Percentiles rank a stretch among this genome's conserved stretches.
Conservation (phyloP, 108 stramenopile genomes). For the Epipyxis sp. region DNA sequence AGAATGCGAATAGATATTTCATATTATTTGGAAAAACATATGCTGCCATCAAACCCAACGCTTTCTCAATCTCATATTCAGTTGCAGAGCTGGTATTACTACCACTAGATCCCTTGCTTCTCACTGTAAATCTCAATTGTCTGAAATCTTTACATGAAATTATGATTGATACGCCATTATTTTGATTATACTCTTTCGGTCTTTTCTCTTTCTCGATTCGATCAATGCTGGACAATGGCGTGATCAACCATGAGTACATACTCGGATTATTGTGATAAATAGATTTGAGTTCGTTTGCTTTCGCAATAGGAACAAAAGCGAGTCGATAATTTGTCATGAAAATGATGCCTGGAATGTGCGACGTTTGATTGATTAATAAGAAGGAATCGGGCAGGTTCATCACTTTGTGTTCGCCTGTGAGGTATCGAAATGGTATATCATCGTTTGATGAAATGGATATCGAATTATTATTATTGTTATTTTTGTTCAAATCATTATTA, state of each 20-base stretch:
- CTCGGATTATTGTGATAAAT: neutral
- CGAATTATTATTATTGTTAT: no score
- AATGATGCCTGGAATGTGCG: neutral
- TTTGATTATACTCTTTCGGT: neutral
- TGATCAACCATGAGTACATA: neutral
- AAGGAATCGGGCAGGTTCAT: neutral
- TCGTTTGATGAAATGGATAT: neutral
- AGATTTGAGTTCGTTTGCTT: neutral
- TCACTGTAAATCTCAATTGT: neutral
- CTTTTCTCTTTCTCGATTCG: slow-evolving; percentile 15
- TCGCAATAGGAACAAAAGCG: slow-evolving; percentile 5
- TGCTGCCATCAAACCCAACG: slow-evolving; percentile 11
- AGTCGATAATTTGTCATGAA: slow-evolving; percentile 28
- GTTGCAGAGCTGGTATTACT: no score
- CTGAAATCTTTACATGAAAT: slow-evolving; percentile 12
- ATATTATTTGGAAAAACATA: slow-evolving; percentile 31
- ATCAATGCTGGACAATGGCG: slow-evolving; percentile 20
- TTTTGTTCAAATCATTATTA: no score
- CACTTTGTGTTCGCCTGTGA: neutral
- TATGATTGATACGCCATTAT: neutral
- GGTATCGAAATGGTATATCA: neutral
- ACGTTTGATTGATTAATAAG: neutral
- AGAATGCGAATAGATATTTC: slow-evolving; percentile 21
- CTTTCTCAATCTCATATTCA: slow-evolving; percentile 13
- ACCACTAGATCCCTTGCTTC: neutral